Percentiles rank a stretch among this genome's conserved stretches.
Evolutionary conservation across 768 basidiomycete genomes (phyloP).

Genomic region (Suillus spraguei): DNA sequence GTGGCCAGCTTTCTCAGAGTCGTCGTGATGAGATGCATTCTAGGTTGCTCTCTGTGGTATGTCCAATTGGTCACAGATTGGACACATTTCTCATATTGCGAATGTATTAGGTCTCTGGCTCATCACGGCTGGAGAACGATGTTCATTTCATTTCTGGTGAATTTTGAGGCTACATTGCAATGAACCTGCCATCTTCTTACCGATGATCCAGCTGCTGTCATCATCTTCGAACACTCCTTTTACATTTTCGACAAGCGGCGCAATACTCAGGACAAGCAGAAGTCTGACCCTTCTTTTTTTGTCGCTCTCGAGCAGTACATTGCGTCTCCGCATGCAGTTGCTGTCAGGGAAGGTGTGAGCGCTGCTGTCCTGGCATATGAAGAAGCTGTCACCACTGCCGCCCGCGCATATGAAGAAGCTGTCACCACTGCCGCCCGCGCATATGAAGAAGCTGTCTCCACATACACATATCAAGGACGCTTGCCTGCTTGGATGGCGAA

Average conservation of each 20-base stretch:
- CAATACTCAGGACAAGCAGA: background rate
- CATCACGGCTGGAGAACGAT: background rate
- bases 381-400: no score
- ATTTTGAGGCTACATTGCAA: background rate
- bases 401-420: no score
- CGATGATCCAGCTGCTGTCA: background rate
- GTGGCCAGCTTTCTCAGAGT: background rate
- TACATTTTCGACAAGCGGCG: background rate
- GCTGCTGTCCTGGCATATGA: no score
- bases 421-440: no score
- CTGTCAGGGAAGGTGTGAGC: background rate
- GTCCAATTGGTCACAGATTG: background rate
- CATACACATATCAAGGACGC: no score
- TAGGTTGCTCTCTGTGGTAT: background rate
- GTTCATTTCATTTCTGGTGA: background rate
- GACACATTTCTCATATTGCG: background rate
- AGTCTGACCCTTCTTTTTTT: background rate
- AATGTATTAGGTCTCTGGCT: background rate
- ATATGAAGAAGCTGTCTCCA: no score
- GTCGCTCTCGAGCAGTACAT: background rate
- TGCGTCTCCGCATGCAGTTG: background rate
- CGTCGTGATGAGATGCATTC: background rate
- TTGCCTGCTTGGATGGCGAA: no score
- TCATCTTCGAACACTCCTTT: background rate
- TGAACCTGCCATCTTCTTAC: background rate